Evolutionary conservation across 2,329 filamentous ascomycete species (phyloP).

Genomic region (Sporothrix inflata): DNA sequence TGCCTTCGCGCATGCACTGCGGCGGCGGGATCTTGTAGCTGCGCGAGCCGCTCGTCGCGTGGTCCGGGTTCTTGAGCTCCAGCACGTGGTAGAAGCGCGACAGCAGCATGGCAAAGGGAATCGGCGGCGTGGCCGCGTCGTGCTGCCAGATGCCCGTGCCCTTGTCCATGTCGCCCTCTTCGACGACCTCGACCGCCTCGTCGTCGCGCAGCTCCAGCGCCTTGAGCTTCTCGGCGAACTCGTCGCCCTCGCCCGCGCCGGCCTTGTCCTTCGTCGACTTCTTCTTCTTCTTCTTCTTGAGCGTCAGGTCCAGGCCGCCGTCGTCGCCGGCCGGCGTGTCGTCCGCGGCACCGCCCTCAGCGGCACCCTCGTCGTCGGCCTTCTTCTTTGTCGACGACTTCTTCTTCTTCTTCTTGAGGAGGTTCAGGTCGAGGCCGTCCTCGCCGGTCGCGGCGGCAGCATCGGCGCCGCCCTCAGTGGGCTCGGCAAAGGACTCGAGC

Average conservation of each 20-base stretch:
- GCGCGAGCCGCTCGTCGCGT: conserved; percentile 83
- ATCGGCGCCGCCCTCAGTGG: conserved; percentile 39
- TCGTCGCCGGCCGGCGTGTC: conserved; percentile 64
- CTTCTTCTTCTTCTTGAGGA: conserved; percentile 63
- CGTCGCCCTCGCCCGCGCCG: conserved; percentile 55
- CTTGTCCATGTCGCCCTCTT: conserved; percentile 76
- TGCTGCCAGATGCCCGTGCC: conserved; percentile 92
- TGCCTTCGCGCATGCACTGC: conserved; percentile 98
- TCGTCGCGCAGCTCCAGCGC: conserved; percentile 64
- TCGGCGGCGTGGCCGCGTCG: conserved; percentile 71
- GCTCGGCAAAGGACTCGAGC: conserved; percentile 59
- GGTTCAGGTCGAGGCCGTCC: conserved; percentile 68
- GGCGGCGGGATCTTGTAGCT: conserved; percentile 99
- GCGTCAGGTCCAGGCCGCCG: conserved; percentile 54
- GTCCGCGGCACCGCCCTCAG: conserved; percentile 45
- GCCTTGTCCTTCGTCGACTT: conserved; percentile 52
- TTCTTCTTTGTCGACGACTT: conserved; percentile 51
- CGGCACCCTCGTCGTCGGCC: conserved; percentile 57
- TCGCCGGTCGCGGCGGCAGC: conserved; percentile 47
- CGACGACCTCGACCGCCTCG: conserved; percentile 58
- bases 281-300: conserved; percentile 85
- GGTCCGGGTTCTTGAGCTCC: conserved; percentile 94
- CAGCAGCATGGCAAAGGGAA: conserved; percentile 84
- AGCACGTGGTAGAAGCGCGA: conserved; percentile 93
- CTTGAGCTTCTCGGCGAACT: conserved; percentile 63